Evolutionary conservation across 73 alveolate species (phyloP).

Genomic region (Paramecium octaurelia): DNA sequence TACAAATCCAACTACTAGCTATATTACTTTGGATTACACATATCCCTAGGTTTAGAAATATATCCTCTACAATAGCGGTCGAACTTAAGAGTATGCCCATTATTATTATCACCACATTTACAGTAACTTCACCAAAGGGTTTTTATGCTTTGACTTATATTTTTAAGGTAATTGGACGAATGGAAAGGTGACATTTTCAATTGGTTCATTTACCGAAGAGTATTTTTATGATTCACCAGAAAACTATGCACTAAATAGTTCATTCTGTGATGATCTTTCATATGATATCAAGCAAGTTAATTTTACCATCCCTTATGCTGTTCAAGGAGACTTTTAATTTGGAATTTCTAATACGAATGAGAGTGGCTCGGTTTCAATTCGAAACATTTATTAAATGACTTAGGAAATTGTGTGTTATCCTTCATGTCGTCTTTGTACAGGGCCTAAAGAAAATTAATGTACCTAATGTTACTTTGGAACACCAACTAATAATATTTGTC

Average conservation of each 20-base stretch:
- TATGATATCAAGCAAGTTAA: neutral
- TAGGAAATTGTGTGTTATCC: neutral
- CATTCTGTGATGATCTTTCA: neutral
- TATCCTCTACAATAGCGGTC: neutral
- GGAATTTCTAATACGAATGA: too few relatives aligned
- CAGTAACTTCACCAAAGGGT: neutral
- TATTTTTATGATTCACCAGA: neutral
- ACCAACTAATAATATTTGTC: neutral
- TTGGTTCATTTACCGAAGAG: neutral
- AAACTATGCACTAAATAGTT: neutral
- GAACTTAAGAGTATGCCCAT: too few relatives aligned
- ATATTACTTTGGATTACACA: neutral
- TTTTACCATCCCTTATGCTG: neutral
- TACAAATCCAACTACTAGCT: neutral
- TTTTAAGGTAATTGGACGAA: neutral
- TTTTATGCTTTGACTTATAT: neutral
- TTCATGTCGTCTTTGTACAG: neutral
- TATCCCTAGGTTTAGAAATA: neutral
- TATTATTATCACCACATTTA: too few relatives aligned
- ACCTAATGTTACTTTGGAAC: neutral
- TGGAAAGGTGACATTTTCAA: neutral
- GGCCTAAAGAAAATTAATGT: neutral
- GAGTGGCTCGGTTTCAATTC: neutral
- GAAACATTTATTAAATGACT: neutral
- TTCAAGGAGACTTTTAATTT: neutral